phyloP scores from a whole-genome alignment of 2,329 filamentous ascomycete species.

The Penicillium frequentans region DNA sequence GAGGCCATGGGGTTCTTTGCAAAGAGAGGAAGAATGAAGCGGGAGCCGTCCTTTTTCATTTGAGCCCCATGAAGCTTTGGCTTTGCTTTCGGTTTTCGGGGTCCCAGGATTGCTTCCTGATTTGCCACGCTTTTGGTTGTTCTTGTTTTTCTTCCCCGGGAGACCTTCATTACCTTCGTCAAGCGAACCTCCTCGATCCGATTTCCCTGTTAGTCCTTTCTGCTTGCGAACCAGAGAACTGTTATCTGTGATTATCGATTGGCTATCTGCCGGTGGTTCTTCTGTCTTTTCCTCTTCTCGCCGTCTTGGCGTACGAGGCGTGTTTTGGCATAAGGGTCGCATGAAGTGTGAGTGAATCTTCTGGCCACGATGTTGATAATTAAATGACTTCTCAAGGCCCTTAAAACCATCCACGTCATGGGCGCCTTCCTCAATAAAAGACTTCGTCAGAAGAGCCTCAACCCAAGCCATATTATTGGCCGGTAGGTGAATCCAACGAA shows the following conservation, averaged over 20 bases:
- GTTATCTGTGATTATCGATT: conserved; percentile 12
- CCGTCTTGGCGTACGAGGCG: conserved; percentile 33
- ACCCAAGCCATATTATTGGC: conserved; percentile 61
- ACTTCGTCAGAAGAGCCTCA: conserved; percentile 63
- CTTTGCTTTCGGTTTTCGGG: conserved; percentile 26
- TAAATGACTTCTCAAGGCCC: conserved; percentile 61
- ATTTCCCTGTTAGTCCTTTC: conserved; percentile 26
- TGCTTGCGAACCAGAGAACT: conserved; percentile 25
- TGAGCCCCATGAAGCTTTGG: conserved; percentile 35
- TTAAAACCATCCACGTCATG: conserved; percentile 66
- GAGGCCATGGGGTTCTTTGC: conserved; percentile 23
- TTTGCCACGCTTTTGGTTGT: conserved; percentile 28
- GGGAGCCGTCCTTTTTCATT: conserved; percentile 24
- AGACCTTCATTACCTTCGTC: conserved; percentile 23
- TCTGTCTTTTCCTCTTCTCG: conserved; percentile 35
- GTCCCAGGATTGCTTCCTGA: conserved; percentile 20
- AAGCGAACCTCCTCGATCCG: conserved; percentile 26
- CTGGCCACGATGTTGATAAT: conserved; percentile 61
- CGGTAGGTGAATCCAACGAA: conserved; percentile 56
- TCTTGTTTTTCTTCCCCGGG: conserved; percentile 31
- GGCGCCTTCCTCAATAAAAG: conserved; percentile 63
- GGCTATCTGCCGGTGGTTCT: conserved; percentile 19
- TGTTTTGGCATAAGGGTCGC: conserved; percentile 59
- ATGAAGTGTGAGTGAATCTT: conserved; percentile 63
- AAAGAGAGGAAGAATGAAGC: conserved; percentile 37